A percentile compares a stretch with the other conserved stretches of the same genome.
Conservation (phyloP, 192 early-diverging fungal genomes). For the Umbelopsis vinacea region DNA sequence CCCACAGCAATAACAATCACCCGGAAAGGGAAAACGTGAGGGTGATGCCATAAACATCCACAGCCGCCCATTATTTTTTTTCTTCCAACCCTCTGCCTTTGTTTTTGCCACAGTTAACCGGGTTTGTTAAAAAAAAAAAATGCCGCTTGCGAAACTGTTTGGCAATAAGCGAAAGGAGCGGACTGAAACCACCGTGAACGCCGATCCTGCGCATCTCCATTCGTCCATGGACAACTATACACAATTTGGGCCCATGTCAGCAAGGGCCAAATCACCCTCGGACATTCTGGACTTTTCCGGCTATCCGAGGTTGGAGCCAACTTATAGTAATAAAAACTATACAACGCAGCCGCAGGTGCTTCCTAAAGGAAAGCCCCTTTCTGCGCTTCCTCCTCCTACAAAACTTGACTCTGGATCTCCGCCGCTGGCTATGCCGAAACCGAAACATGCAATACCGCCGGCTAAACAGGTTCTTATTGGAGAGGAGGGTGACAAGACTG, state of each 20-base stretch:
- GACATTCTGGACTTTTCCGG: conserved; percentile 39
- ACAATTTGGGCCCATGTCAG: conserved; percentile 28
- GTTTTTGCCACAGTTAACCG: too few relatives aligned
- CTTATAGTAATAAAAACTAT: conserved; percentile 14
- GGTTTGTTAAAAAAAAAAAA: too few relatives aligned
- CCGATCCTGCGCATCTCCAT: background rate
- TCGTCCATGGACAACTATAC: background rate
- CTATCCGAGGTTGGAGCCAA: conserved; percentile 24
- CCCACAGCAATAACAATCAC: conserved; percentile 15
- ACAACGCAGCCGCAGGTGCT: background rate
- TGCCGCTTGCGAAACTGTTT: conserved; percentile 13
- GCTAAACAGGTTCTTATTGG: conserved; percentile 10
- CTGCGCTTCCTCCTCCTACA: background rate
- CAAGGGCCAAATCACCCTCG: conserved; percentile 35
- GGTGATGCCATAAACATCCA: conserved; percentile 14
- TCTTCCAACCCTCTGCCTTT: conserved; percentile 2
- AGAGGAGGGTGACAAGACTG: conserved; percentile 21
- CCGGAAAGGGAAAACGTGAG: conserved; percentile 10
- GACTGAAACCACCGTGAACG: background rate
- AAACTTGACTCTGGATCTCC: conserved; percentile 1
- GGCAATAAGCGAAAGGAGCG: conserved; percentile 20
- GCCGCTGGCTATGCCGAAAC: conserved; percentile 24
- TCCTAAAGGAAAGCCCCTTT: background rate
- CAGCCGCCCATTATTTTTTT: background rate
- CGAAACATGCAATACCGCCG: conserved; percentile 22